Base-by-base conservation (phyloP, 305 asterid species). In the Fraxinus platypoda region DNA sequence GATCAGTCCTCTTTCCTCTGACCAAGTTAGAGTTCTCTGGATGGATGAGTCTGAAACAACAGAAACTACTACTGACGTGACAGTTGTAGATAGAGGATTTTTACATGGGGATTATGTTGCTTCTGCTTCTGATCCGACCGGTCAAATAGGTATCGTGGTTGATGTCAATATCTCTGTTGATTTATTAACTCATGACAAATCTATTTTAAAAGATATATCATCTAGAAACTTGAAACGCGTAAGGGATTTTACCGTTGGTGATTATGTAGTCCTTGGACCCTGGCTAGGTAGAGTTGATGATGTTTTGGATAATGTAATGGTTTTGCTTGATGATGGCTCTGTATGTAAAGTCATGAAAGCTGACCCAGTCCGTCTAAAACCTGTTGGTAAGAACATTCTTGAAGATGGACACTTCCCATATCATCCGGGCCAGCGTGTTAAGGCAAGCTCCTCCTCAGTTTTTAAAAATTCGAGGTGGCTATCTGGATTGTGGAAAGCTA, bases 251-350 rank as follows among this genome's bases (percentile, higher is more conserved):
- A 87, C 91, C 31, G 85, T 92, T 77, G 98, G 98, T 76, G 99
- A 97, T 85, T 92, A 92, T 87, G 96, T 97, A 15, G 93, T 94
- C 80, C 92, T 88, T 77, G 99, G 98, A 78, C 94, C 97, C n/a
- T 97, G 99, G 99, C 87, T 97, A 76, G 99, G 99, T 82, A 90
- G 98, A 83, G 85, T 97, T 38, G 97, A 97, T 85, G 97, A 92
- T 26, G 95, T 94, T 81, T 85, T 88, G 82, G 99, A 97, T 86
- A 93, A 97, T 86, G 99, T 97, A 34, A 94, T 93, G 11, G 96
- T 97, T 80, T 85, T 91, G 85, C 88, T 94, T 78, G 98, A 97
- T 87, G 99, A 97, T 89, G 97, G 97, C 83, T 91, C 97, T 79
- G 89, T 92, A 28, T 95, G 98, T 89, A 92, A 90, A 86, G 98